These are phyloP conservation scores for Luffa acutangula DNA, from an alignment of 306 rosid genomes.

Conservation along the genomic window DNA sequence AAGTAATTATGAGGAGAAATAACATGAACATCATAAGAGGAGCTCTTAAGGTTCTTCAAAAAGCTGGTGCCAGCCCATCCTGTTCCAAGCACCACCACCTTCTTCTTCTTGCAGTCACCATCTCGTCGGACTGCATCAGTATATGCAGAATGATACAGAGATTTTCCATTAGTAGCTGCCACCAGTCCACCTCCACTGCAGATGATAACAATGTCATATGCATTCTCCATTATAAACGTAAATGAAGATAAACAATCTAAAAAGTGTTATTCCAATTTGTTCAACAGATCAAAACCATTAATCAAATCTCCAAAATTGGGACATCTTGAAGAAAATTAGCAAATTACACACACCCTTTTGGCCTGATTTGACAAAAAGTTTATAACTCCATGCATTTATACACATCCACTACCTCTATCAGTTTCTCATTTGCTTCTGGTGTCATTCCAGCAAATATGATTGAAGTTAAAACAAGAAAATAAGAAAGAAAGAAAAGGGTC, in stretches of 20 bases:
- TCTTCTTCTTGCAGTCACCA: constrained; percentile 28
- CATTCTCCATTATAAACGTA: not conserved
- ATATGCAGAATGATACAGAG: constrained; percentile 11
- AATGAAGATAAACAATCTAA: not conserved
- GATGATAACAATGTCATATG: not conserved
- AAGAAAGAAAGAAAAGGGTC: not conserved
- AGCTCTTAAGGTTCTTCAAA: constrained; percentile 45
- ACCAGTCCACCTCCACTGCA: constrained; percentile 63
- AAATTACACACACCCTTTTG: not conserved
- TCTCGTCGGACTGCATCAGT: constrained; percentile 14
- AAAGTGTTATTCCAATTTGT: not conserved
- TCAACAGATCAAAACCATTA: not conserved
- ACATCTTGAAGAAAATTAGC: not conserved
- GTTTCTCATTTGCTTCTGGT: not conserved
- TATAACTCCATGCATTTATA: not conserved
- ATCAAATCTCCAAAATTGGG: not conserved
- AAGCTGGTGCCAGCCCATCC: constrained; percentile 86
- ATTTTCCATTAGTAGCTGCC: constrained; percentile 26
- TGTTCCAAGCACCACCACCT: constrained; percentile 78
- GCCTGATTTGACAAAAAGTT: not conserved
- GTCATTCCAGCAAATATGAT: not conserved
- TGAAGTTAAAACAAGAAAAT: not conserved
- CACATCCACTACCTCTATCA: not conserved
- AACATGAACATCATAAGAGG: constrained; percentile 56
- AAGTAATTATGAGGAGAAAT: constrained; percentile 73